Evolutionary conservation across 192 early-diverging fungal genomes (phyloP), one percentile per base, ranked within the genome.

Genomic region (Podila epicladia): DNA sequence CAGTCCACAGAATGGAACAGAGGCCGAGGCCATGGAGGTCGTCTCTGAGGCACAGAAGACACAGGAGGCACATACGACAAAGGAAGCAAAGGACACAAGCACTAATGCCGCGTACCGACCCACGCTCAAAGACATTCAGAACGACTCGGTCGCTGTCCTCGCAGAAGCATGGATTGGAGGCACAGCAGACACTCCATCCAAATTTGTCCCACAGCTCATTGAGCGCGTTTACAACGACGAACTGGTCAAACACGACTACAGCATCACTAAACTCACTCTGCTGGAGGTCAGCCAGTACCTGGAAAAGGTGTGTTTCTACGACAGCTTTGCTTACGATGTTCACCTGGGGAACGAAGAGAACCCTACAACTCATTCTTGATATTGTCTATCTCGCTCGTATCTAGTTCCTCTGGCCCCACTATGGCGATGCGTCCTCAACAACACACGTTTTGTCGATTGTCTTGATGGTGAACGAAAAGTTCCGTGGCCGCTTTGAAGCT

Each of bases 401-500:
- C 51, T 70, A 92, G 91, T 96, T 93, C 70, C 84, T 98, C 19
- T 97, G 95, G 97, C 93, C 91, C 0, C 69, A 89, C 75, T 97
- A 89, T 66, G 67, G 82, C 28, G 51, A 62, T 58, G 68, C 84
- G 28, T 71, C 84, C 2, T 67, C 90, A 19, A 74, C 88, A 9
- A 77, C 78, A 41, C 90, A 94, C 63, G 74, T 93, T 6, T 58
- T 97, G 12, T 95, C 96, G 2, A 93, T 97, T 20, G 89, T 93
- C 8, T 64, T 96, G 57, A 89, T 99, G 85, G 72, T 96, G 9
- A 98, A 98, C 83, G 97, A 97, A 75, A 98, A 99, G 83, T 90
- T 89, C 74, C 88, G 93, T 62, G 90, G 95, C 67, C 85, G 90
- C 26, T 83, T 96, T 24, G 70, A 82, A 51, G 84, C 86, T 32